Conservation (phyloP, 208 protist genomes). For the Tritrichomonas foetus region DNA sequence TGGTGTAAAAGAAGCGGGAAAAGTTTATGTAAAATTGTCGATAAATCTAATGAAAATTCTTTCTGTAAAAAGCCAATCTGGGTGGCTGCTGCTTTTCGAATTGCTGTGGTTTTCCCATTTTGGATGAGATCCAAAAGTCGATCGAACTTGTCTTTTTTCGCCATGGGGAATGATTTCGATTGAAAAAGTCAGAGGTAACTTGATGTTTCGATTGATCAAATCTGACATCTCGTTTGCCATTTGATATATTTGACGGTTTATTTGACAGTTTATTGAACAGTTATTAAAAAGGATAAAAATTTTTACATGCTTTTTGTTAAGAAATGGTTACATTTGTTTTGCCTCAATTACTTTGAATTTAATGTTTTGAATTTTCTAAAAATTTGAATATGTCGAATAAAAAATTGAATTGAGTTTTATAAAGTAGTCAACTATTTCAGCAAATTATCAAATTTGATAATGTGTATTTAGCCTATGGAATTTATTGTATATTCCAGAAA, state of each 20-base stretch:
- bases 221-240: neutral
- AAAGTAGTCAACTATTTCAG: neutral
- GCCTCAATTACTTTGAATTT: neutral
- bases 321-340: neutral
- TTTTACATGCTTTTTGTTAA: neutral
- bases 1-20: neutral
- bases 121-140: neutral
- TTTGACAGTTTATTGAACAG: neutral
- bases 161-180: neutral
- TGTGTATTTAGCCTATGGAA: neutral
- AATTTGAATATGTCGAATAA: neutral
- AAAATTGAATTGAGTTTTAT: neutral
- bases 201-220: neutral
- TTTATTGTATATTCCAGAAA: no score
- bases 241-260: neutral
- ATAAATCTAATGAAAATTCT: slow-evolving; percentile 32
- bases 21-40: neutral
- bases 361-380: neutral
- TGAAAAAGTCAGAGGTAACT: neutral
- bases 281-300: neutral
- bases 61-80: slow-evolving; percentile 26
- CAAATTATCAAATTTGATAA: neutral
- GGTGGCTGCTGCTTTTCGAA: neutral
- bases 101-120: neutral
- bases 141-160: neutral